Conservation (phyloP, 768 basidiomycete genomes). For the Russula vinacea region DNA sequence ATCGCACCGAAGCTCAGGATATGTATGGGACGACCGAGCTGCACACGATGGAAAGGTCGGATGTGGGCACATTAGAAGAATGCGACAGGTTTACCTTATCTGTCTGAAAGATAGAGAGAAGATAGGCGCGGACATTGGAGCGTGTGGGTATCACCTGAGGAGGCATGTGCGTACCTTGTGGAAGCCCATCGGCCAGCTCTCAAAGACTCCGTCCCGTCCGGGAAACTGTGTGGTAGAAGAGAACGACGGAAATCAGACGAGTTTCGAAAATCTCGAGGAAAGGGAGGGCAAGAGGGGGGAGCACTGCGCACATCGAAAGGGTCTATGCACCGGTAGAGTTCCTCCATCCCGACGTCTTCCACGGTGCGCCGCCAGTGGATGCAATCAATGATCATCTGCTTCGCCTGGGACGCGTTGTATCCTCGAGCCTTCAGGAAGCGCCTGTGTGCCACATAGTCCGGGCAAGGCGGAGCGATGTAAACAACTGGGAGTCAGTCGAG, state of each 20-base stretch:
- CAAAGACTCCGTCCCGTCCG: conserved; percentile 63
- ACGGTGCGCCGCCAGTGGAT: conserved; percentile 67
- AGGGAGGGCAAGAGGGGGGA: neutral
- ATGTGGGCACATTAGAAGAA: neutral
- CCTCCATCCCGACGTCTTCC: conserved; percentile 62
- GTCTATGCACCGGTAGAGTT: conserved; percentile 57
- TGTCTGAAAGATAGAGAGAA: conserved; percentile 41
- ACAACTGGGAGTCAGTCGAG: too few species aligned
- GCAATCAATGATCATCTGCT: conserved; percentile 63
- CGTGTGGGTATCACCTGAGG: neutral
- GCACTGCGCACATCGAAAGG: conserved; percentile 60
- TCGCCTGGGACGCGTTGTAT: conserved; percentile 55
- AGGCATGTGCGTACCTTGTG: conserved; percentile 53
- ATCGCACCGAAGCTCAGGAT: conserved; percentile 61
- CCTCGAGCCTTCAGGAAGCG: conserved; percentile 76
- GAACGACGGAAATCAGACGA: conserved; percentile 6
- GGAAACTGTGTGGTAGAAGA: conserved; percentile 50
- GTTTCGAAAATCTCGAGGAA: neutral
- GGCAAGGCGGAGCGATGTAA: neutral
- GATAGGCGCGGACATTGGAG: neutral
- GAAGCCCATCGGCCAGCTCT: conserved; percentile 76
- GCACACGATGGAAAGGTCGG: neutral
- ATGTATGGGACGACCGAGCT: conserved; percentile 73
- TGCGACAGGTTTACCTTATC: conserved; percentile 53
- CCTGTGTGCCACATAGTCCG: conserved; percentile 37